Evolutionary conservation across 495 filamentous ascomycete genomes (phyloP), one percentile per base, ranked within the genome.

Genomic region (Podospora comata): DNA sequence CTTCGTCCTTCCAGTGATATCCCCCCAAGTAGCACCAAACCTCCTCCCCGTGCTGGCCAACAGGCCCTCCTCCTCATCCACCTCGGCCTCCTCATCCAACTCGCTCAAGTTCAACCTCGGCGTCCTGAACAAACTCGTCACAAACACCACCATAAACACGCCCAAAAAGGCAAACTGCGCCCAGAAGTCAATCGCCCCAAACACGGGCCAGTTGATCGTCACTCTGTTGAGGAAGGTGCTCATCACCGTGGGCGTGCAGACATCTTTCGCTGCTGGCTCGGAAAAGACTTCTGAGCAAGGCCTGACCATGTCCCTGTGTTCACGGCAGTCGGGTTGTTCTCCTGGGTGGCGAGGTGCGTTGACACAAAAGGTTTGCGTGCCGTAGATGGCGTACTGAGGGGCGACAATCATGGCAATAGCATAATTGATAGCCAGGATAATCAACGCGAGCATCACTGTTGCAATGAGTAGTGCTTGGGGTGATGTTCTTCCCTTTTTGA

Each of bases 121-220:
- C 9, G 92, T 89, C 30, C 91, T 87, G 80, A 99, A 87, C 1
- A 97, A 79, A 2, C 89, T 87, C 2, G 88, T 89, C 44, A 92
- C 55, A 68, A 94, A 88, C 32, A 95, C 86, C 64, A 96, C 79
- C 7, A 96, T 74, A 79, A 95, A 97, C 16, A 97, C 82, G 20
- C 83, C 92, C 59, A 98, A 79, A 79, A 98, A 98, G 15, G 84
- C 88, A 73, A 97, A 97, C 75, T 98, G 96, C 0, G 92, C 91
- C 94, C 93, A 98, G 80, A 98, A 99, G 67, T 90, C 85, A 15
- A 98, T 82, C 44, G 87, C 90, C n/a, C 95, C 95, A 78, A 99
- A 97, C 74, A 97, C 91, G 18, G 96, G 94, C 83, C 93, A 99
- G 79, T 94, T 95, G 68, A 98, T 81, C n/a, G 92, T 96, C 53